Evolutionary conservation across 2,329 filamentous ascomycete species (phyloP).

Genomic region (Calonectria fujianensis): DNA sequence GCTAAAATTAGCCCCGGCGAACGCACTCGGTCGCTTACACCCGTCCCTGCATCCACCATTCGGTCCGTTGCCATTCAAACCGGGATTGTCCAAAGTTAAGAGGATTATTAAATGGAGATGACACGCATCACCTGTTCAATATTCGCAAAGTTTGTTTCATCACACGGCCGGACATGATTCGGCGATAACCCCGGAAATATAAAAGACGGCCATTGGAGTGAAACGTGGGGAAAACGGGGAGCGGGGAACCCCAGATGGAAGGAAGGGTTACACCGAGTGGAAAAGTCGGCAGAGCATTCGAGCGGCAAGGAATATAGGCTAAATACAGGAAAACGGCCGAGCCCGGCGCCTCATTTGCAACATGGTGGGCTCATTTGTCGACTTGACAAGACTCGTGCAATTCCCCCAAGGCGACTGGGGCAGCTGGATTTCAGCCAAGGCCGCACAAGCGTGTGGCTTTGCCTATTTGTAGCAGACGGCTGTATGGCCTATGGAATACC

Average conservation of each 20-base stretch:
- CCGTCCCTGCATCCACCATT: not conserved
- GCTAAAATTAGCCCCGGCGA: not conserved
- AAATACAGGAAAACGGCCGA: conserved; percentile 8
- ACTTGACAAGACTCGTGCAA: not conserved
- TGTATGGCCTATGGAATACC: no score
- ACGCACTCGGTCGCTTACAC: not conserved
- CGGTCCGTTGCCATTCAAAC: not conserved
- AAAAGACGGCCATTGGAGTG: not conserved
- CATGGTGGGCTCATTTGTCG: conserved; percentile 8
- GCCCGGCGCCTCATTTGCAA: not conserved
- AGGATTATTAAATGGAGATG: not conserved
- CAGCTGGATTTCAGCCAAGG: not conserved
- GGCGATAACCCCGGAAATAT: conserved; percentile 13
- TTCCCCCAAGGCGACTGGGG: not conserved
- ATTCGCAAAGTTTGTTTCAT: not conserved
- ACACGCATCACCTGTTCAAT: not conserved
- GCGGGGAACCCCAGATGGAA: not conserved
- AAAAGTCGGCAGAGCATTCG: conserved; percentile 12
- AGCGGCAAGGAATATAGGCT: conserved; percentile 30
- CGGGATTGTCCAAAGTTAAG: not conserved
- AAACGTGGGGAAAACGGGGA: conserved; percentile 21
- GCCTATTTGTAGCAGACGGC: not conserved
- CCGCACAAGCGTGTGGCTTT: not conserved
- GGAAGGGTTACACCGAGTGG: conserved; percentile 13
- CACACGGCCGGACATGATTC: not conserved